These are phyloP conservation scores for Lachancea waltii DNA, from an alignment of 805 yeast genomes.

Conservation along the genomic window DNA sequence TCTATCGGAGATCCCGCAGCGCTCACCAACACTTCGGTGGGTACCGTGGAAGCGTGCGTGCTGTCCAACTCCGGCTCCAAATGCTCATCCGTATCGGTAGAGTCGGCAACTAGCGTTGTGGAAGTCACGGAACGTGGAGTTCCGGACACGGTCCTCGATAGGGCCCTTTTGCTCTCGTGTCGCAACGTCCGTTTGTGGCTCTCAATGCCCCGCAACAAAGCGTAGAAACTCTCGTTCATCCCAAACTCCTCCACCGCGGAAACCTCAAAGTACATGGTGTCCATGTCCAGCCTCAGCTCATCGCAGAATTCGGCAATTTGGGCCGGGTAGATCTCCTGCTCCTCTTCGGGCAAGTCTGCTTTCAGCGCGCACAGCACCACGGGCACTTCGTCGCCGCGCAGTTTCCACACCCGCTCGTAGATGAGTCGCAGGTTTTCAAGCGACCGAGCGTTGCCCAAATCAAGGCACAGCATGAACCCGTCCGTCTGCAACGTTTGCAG, in stretches of 20 bases:
- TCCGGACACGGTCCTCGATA: too few species aligned
- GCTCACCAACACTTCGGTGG: too few species aligned
- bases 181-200: constrained; percentile 10
- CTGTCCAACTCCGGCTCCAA: too few species aligned
- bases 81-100: too few species aligned
- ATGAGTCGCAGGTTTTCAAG: constrained; percentile 17
- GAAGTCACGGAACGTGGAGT: too few species aligned
- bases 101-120: too few species aligned
- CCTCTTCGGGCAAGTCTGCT: constrained; percentile 14
- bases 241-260: constrained; percentile 21
- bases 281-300: constrained; percentile 15
- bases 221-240: constrained; percentile 13
- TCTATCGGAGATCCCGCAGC: too few species aligned
- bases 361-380: constrained; percentile 20
- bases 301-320: constrained; percentile 13
- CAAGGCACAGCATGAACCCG: constrained; percentile 27
- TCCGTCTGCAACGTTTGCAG: constrained; percentile 28
- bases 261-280: constrained; percentile 17
- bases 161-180: too few species aligned
- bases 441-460: constrained; percentile 18
- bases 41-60: too few species aligned
- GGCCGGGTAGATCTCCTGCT: constrained; percentile 11
- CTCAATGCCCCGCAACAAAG: constrained; percentile 13
- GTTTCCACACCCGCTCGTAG: constrained; percentile 17
- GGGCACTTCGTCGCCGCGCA: constrained; percentile 20